Evolutionary conservation across 2,329 filamentous ascomycete species (phyloP), one percentile per base, ranked within the genome.

Genomic region (Capronia americana): DNA sequence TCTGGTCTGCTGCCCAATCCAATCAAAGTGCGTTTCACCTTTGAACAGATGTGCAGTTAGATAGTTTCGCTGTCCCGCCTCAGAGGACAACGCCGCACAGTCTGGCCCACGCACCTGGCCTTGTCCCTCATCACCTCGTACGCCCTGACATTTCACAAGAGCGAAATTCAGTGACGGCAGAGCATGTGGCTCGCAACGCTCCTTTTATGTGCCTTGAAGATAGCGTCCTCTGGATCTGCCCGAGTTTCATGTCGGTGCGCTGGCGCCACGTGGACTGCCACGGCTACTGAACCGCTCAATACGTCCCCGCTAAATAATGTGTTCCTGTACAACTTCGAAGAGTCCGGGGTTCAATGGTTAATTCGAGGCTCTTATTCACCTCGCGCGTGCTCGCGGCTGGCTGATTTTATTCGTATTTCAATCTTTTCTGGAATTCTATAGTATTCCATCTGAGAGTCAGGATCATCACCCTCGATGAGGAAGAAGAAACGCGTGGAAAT

Each of bases 11-110:
- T 26, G 57, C 57, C 57, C 57, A 59, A 50, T 59, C 57, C 41
- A 59, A 59, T 61, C 58, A 51, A 50, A 53, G 17, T 54, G 34
- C 58, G 58, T 53, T 61, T 53, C 58, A 60, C 32, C 38, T 48
- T 65, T 65, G 63, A 65, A 65, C 63, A 65, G 34, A 48, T 61
- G 63, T 65, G 63, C 63, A 64, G 56, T 61, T 28, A 34, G 38
- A 48, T n/a, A 65, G 53, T 60, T 59, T 61, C 50, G 24, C 23
- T 46, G 30, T 59, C 32, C 57, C 63, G 20, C 51, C 30, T 24
- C 20, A 2, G 17, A 44, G 38, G 14, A 17, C 38, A n/a, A 44
- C 6, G 14, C 38, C 5, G 38, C 38, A 44, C 38, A n/a, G 38
- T n/a, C 17, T 44, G 38, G 20, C 38, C 17, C 6, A 12, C 14